These are phyloP conservation scores for Pulveroboletus sp. DNA, from an alignment of 768 basidiomycete genomes.

Conservation along the genomic window DNA sequence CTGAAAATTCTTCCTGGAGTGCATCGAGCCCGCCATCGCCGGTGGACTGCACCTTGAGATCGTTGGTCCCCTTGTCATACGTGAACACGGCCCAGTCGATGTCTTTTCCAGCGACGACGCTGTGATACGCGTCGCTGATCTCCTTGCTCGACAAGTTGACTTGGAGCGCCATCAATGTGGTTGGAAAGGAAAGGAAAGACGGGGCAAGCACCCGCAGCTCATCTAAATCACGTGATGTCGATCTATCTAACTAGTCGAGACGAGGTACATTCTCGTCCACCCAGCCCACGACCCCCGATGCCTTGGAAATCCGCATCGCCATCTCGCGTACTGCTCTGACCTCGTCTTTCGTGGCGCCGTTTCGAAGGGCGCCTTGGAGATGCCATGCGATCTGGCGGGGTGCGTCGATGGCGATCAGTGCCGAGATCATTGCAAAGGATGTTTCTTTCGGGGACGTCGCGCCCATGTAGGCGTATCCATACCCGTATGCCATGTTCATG, in stretches of 20 bases:
- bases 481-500: slow-evolving; percentile 54
- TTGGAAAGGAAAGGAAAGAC: background rate
- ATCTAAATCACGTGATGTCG: slow-evolving; percentile 18
- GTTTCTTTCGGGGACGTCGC: slow-evolving; percentile 52
- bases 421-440: slow-evolving; percentile 58
- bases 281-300: slow-evolving; percentile 49
- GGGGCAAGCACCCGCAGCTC: background rate
- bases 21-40: slow-evolving; percentile 90
- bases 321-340: slow-evolving; percentile 53
- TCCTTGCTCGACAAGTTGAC: slow-evolving; percentile 75
- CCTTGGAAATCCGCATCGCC: slow-evolving; percentile 47
- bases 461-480: slow-evolving; percentile 48
- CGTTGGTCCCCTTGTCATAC: slow-evolving; percentile 78
- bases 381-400: slow-evolving; percentile 70
- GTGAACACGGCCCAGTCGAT: slow-evolving; percentile 82
- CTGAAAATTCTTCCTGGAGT: slow-evolving; percentile 91
- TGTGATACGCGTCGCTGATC: slow-evolving; percentile 70
- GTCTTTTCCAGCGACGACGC: slow-evolving; percentile 61
- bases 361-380: slow-evolving; percentile 50
- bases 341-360: slow-evolving; percentile 53
- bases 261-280: slow-evolving; percentile 48
- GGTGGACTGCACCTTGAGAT: slow-evolving; percentile 82
- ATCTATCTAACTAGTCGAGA: slow-evolving; percentile 2
- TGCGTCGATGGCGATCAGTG: slow-evolving; percentile 59
- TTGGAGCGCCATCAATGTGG: slow-evolving; percentile 71